Conservation (phyloP, 73 alveolate species). For the Tetrahymena malaccensis region DNA sequence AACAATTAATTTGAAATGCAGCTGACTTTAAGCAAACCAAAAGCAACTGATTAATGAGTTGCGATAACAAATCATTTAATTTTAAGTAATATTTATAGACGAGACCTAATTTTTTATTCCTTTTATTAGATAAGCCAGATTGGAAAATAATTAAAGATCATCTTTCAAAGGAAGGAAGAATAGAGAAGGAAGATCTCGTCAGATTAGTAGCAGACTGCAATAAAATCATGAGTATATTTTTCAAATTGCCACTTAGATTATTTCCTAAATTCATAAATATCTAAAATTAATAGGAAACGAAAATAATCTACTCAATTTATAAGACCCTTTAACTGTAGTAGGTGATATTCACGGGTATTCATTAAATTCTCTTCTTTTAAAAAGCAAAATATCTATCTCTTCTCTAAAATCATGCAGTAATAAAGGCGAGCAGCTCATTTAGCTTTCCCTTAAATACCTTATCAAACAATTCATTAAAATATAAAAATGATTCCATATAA, state of each 20-base stretch:
- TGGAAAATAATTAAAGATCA: constrained; percentile 76
- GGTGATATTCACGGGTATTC: constrained; percentile 94
- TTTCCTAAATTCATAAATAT: not conserved
- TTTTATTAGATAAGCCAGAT: constrained; percentile 60
- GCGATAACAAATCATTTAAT: not conserved
- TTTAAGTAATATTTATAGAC: not conserved
- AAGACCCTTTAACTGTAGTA: constrained; percentile 89
- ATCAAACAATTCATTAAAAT: too few relatives aligned
- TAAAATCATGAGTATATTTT: constrained; percentile 55
- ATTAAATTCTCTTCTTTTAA: not conserved
- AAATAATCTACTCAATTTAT: constrained; percentile 72
- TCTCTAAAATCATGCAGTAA: not conserved
- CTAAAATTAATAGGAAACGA: constrained; percentile 55
- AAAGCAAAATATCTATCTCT: not conserved
- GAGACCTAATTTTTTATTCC: not conserved
- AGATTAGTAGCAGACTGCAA: constrained; percentile 45
- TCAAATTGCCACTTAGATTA: constrained; percentile 2
- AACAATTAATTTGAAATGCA: not conserved
- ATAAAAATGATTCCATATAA: not conserved
- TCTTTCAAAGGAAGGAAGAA: constrained; percentile 73
- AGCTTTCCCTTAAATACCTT: not conserved
- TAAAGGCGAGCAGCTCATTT: not conserved
- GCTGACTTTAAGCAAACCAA: not conserved
- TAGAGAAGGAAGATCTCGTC: constrained; percentile 48
- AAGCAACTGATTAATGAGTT: not conserved